Percentiles rank a stretch among this genome's conserved stretches.
phyloP scores from a whole-genome alignment of 2,329 filamentous ascomycete genomes.

The Epicoccum sorghinum region DNA sequence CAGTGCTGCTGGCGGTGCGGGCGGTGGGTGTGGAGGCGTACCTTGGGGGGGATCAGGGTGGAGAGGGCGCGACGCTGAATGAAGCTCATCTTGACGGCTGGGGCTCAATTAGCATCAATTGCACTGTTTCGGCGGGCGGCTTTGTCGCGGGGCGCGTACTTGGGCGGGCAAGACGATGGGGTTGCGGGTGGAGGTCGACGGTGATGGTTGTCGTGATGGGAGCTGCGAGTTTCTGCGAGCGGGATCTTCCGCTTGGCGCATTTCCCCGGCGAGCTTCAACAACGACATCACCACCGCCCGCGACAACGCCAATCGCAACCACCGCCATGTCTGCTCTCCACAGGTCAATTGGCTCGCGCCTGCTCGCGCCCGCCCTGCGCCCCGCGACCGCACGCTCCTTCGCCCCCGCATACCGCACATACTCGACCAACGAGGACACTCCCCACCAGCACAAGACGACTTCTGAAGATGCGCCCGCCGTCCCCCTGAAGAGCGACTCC shows the following conservation, averaged over 20 bases:
- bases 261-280: slow-evolving; percentile 25
- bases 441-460: slow-evolving; percentile 39
- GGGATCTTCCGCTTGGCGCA: slow-evolving; percentile 25
- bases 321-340: slow-evolving; percentile 48
- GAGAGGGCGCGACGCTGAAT: slow-evolving; percentile 89
- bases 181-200: slow-evolving; percentile 41
- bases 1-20: slow-evolving; percentile 38
- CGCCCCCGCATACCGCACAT: slow-evolving; percentile 39
- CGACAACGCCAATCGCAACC: slow-evolving; percentile 25
- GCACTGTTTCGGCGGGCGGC: slow-evolving; percentile 17
- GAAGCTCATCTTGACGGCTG: slow-evolving; percentile 82
- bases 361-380: slow-evolving; percentile 45
- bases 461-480: slow-evolving; percentile 46
- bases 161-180: slow-evolving; percentile 45
- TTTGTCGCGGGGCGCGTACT: slow-evolving; percentile 32
- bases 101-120: slow-evolving; percentile 47
- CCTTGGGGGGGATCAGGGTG: slow-evolving; percentile 99
- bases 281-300: slow-evolving; percentile 26
- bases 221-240: slow-evolving; percentile 38
- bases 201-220: slow-evolving; percentile 39
- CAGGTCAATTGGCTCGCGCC: slow-evolving; percentile 49
- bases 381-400: slow-evolving; percentile 31
- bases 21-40: slow-evolving; percentile 53
- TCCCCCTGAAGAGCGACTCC: slow-evolving; percentile 46
- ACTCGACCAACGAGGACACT: slow-evolving; percentile 36